phyloP scores from a whole-genome alignment of 2,329 filamentous ascomycete species.

The Cladosporium phlei region DNA sequence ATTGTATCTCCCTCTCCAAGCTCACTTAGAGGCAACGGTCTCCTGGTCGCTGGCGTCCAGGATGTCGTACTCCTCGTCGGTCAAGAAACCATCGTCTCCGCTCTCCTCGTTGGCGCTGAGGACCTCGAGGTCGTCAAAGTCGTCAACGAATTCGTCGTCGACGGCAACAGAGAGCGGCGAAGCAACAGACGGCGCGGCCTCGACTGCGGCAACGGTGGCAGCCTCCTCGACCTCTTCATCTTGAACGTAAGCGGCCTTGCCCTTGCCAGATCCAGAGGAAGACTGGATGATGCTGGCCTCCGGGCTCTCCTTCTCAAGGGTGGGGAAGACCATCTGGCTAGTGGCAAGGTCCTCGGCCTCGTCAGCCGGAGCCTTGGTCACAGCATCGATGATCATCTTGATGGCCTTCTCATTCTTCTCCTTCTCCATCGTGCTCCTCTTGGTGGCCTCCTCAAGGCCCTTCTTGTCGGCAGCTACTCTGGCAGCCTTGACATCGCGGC shows the following conservation, averaged over 20 bases:
- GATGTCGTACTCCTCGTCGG: conserved; percentile 97
- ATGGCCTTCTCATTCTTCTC: too few species aligned
- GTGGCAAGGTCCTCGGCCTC: conserved; percentile 32
- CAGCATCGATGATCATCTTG: conserved; percentile 27
- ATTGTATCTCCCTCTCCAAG: not conserved
- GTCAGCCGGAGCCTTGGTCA: conserved; percentile 26
- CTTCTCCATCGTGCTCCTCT: too few species aligned
- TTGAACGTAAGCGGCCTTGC: conserved; percentile 52
- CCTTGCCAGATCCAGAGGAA: conserved; percentile 26
- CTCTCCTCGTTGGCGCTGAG: conserved; percentile 52
- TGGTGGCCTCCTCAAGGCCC: conserved; percentile 24
- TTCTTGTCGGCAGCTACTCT: conserved; percentile 27
- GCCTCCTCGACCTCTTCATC: conserved; percentile 52
- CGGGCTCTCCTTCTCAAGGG: conserved; percentile 89
- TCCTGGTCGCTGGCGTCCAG: conserved; percentile 93
- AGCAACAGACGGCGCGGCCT: conserved; percentile 29
- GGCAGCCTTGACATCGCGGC: conserved; percentile 17
- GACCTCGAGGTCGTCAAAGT: conserved; percentile 48
- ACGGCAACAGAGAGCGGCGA: conserved; percentile 4
- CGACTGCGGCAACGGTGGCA: conserved; percentile 23
- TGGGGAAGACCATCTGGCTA: conserved; percentile 93
- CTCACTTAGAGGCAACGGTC: conserved; percentile 27
- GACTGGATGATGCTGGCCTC: conserved; percentile 68
- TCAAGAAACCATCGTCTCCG: conserved; percentile 76
- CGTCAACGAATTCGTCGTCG: conserved; percentile 38